phyloP scores from a whole-genome alignment of 768 basidiomycete species.

The Pluteus cervinus region DNA sequence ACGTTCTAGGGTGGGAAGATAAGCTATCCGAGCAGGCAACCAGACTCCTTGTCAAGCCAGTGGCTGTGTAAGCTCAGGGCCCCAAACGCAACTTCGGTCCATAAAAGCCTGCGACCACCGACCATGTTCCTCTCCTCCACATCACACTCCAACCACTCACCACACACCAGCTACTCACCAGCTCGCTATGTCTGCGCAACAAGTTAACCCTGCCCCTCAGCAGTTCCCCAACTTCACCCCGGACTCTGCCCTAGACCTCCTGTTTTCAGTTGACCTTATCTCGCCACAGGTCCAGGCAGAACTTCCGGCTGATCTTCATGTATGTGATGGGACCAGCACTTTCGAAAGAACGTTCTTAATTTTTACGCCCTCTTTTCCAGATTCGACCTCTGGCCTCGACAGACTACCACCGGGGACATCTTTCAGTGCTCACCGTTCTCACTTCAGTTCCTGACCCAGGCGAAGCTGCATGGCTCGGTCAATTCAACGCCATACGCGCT shows the following conservation, averaged over 20 bases:
- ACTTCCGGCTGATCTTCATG: conserved; percentile 64
- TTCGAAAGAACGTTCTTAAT: not conserved
- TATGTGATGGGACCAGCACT: conserved; percentile 25
- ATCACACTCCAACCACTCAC: too few relatives aligned
- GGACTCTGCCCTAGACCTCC: conserved; percentile 65
- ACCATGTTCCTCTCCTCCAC: too few relatives aligned
- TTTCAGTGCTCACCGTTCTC: conserved; percentile 78
- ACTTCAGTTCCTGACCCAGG: conserved; percentile 64
- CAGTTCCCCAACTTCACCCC: conserved; percentile 55
- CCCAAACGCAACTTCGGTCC: too few relatives aligned
- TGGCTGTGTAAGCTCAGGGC: too few relatives aligned
- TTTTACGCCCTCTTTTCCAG: conserved; percentile 29
- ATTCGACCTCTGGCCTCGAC: conserved; percentile 85
- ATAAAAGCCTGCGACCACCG: too few relatives aligned
- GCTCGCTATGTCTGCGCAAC: too few relatives aligned
- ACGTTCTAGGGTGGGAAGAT: too few relatives aligned
- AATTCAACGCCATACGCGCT: conserved; percentile 56
- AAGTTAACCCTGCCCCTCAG: too few relatives aligned
- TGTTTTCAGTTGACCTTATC: conserved; percentile 72
- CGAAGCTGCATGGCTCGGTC: conserved; percentile 58
- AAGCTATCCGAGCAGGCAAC: too few relatives aligned
- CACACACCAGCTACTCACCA: too few relatives aligned
- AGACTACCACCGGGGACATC: conserved; percentile 79
- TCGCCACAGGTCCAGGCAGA: conserved; percentile 53
- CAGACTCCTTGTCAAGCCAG: too few relatives aligned